These are phyloP conservation scores for Phoma sp. DNA, from an alignment of 2,329 filamentous ascomycete species.

Conservation along the genomic window DNA sequence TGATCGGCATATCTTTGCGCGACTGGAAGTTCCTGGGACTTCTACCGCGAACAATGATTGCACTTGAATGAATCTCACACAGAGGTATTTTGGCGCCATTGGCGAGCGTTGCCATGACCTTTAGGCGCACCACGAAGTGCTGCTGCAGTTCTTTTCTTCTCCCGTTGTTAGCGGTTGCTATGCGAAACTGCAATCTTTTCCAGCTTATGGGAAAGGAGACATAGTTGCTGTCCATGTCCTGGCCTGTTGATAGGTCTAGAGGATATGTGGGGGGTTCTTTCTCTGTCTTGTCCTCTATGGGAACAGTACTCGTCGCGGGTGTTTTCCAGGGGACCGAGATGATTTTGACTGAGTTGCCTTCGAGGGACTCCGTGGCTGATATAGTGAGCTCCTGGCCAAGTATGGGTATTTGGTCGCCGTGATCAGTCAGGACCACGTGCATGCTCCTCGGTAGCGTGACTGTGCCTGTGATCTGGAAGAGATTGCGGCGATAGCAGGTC, in stretches of 20 bases:
- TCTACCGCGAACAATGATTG: slow-evolving; percentile 91
- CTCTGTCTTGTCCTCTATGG: slow-evolving; percentile 72
- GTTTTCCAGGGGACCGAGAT: slow-evolving; percentile 99
- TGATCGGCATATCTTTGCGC: slow-evolving; percentile 87
- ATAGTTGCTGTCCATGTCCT: slow-evolving; percentile 79
- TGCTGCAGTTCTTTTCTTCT: slow-evolving; percentile 94
- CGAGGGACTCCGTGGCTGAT: slow-evolving; percentile 92
- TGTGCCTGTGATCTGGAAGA: slow-evolving; percentile 94
- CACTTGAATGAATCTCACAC: slow-evolving; percentile 83
- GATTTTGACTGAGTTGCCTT: slow-evolving; percentile 88
- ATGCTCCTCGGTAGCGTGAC: slow-evolving; percentile 81
- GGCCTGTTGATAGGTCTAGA: slow-evolving; percentile 70
- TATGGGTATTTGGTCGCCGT: slow-evolving; percentile 84
- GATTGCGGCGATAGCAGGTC: slow-evolving; percentile 93
- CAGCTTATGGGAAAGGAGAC: slow-evolving; percentile 93
- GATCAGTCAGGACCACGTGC: slow-evolving; percentile 81
- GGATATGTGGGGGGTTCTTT: slow-evolving; percentile 87
- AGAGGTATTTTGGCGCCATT: slow-evolving; percentile 84
- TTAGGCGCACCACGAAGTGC: slow-evolving; percentile 90
- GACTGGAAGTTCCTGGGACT: slow-evolving; percentile 96
- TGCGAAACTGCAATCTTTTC: slow-evolving; percentile 91
- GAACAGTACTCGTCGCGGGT: slow-evolving; percentile 78
- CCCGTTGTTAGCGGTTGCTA: slow-evolving; percentile 95
- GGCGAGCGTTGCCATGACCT: slow-evolving; percentile 81
- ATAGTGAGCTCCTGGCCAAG: slow-evolving; percentile 84